phyloP scores from a whole-genome alignment of 2,329 filamentous ascomycete genomes.

The Phaeosphaeriaceae sp. region DNA sequence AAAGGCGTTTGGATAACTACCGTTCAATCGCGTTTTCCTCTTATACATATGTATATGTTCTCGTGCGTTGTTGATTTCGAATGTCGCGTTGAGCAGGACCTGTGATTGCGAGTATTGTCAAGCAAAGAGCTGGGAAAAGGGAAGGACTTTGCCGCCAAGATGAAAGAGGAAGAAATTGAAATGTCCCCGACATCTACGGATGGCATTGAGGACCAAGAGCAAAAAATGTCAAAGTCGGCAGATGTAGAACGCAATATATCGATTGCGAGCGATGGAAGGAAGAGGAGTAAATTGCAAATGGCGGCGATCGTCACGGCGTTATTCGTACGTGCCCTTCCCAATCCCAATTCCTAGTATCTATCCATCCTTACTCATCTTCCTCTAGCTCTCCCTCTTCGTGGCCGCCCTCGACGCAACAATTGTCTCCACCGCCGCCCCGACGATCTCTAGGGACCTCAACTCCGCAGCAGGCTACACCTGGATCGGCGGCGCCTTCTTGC shows the following conservation, averaged over 20 bases:
- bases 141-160: slow-evolving; percentile 9
- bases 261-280: slow-evolving; percentile 15
- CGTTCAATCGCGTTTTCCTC: neutral
- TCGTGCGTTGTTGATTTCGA: neutral
- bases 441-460: slow-evolving; percentile 69
- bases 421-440: slow-evolving; percentile 71
- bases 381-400: slow-evolving; percentile 50
- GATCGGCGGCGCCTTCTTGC: slow-evolving; percentile 78
- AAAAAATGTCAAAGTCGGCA: neutral
- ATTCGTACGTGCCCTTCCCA: slow-evolving; percentile 33
- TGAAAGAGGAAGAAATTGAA: slow-evolving; percentile 19
- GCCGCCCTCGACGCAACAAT: slow-evolving; percentile 62
- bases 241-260: slow-evolving; percentile 10
- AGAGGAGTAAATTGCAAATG: slow-evolving; percentile 35
- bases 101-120: neutral
- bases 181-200: slow-evolving; percentile 3
- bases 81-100: too few species aligned
- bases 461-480: slow-evolving; percentile 77
- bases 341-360: neutral
- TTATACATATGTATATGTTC: neutral
- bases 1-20: neutral
- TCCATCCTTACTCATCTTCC: neutral
- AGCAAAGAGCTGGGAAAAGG: neutral
- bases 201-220: slow-evolving; percentile 1
- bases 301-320: slow-evolving; percentile 40